Evolutionary conservation across 2,329 filamentous ascomycete species (phyloP).

Genomic region (Colletotrichum musicola): DNA sequence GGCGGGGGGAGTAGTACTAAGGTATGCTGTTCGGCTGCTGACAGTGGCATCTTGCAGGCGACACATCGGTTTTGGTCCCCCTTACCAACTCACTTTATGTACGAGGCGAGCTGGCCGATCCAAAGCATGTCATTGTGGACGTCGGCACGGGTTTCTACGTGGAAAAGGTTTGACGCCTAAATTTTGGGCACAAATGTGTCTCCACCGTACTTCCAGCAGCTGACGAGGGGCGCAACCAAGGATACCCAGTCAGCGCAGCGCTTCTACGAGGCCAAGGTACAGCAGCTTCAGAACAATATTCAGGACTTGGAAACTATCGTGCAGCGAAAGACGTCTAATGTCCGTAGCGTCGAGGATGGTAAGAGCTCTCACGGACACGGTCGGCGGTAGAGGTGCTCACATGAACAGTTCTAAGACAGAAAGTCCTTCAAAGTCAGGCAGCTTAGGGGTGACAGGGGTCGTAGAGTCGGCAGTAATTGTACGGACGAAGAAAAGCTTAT

Average conservation of each 20-base stretch:
- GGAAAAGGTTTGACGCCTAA: slow-evolving; percentile 76
- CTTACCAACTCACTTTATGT: slow-evolving; percentile 96
- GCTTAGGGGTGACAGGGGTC: slow-evolving; percentile 4
- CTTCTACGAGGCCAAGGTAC: slow-evolving; percentile 70
- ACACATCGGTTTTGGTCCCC: slow-evolving; percentile 82
- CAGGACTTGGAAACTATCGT: slow-evolving; percentile 70
- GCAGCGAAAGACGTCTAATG: slow-evolving; percentile 82
- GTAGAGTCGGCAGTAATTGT: no score
- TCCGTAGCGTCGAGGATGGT: slow-evolving; percentile 92
- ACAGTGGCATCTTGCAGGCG: slow-evolving; percentile 16
- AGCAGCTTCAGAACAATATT: slow-evolving; percentile 65
- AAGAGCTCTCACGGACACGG: slow-evolving; percentile 41
- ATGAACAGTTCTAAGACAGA: slow-evolving; percentile 56
- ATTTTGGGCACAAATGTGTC: neutral
- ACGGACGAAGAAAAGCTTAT: no score
- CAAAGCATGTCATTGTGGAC: slow-evolving; percentile 87
- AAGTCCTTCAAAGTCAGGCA: slow-evolving; percentile 53
- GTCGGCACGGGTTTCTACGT: slow-evolving; percentile 95
- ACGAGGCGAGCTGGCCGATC: slow-evolving; percentile 80
- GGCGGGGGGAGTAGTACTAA: no score
- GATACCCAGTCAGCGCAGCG: slow-evolving; percentile 62
- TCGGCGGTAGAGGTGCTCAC: neutral
- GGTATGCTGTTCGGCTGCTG: neutral
- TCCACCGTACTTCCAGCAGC: accelerated
- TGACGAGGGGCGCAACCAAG: slow-evolving; percentile 2